Conservation (phyloP, 1,284 basidiomycete species). For the Gastroboletus turbinatus region DNA sequence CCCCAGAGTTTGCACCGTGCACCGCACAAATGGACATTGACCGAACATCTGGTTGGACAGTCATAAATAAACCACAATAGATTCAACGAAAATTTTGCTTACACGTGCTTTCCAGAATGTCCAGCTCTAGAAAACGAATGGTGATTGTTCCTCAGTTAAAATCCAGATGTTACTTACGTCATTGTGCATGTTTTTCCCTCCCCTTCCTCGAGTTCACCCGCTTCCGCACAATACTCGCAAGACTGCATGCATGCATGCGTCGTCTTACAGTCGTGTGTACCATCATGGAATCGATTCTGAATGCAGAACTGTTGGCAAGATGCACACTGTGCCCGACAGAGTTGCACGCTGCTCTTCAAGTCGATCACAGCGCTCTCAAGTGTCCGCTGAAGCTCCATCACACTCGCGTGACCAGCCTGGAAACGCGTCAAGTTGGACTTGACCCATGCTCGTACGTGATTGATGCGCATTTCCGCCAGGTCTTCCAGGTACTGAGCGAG, state of each 20-base stretch:
- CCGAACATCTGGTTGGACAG: conserved; percentile 42
- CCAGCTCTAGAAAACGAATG: conserved; percentile 44
- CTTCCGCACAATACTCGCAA: conserved; percentile 44
- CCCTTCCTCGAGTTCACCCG: conserved; percentile 2
- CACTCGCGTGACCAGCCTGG: conserved; percentile 42
- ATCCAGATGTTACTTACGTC: conserved; percentile 36
- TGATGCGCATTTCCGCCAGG: conserved; percentile 41
- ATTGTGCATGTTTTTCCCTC: conserved; percentile 38
- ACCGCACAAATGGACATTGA: conserved; percentile 49
- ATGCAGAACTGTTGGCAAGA: conserved; percentile 50
- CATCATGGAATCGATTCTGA: conserved; percentile 43
- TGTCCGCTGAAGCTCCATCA: conserved; percentile 45
- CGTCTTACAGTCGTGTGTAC: conserved; percentile 48
- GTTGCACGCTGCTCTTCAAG: conserved; percentile 44
- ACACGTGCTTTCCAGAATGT: conserved; percentile 54
- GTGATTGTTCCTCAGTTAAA: background rate
- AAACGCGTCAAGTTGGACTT: conserved; percentile 48
- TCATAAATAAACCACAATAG: background rate
- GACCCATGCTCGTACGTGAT: conserved; percentile 51
- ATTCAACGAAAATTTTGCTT: conserved; percentile 15
- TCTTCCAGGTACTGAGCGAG: conserved; percentile 41
- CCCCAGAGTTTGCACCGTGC: conserved; percentile 40
- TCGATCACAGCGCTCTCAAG: conserved; percentile 44
- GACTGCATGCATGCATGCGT: conserved; percentile 42
- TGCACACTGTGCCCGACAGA: conserved; percentile 48